These are phyloP conservation scores for Trametopsis cervina DNA, from an alignment of 768 basidiomycete species.

Conservation along the genomic window DNA sequence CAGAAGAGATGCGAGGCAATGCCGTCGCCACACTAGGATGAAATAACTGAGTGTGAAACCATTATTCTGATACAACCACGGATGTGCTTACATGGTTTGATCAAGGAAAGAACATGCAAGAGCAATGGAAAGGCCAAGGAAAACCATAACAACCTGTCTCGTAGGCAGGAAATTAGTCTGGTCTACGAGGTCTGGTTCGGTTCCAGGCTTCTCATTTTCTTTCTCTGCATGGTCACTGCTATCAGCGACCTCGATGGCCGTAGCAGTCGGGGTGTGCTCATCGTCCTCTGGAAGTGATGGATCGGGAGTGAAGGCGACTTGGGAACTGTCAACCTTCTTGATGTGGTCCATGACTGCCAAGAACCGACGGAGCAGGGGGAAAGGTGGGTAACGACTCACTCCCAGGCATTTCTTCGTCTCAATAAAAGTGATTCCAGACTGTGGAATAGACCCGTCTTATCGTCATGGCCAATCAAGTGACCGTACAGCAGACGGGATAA, in stretches of 20 bases:
- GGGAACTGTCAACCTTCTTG: no score
- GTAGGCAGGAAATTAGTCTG: conserved; percentile 18
- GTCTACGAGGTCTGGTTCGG: conserved; percentile 15
- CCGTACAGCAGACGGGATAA: no score
- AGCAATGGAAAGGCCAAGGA: conserved; percentile 14
- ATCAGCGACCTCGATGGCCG: background rate
- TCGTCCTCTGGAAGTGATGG: background rate
- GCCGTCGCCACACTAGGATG: conserved; percentile 15
- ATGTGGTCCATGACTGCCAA: no score
- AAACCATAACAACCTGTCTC: conserved; percentile 15
- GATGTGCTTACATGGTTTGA: conserved; percentile 18
- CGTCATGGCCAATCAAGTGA: conserved; percentile 6
- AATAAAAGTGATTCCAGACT: no score
- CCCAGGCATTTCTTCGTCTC: no score
- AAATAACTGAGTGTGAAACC: background rate
- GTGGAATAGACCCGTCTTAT: conserved; percentile 7
- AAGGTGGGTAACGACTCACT: no score
- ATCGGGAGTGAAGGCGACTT: no score
- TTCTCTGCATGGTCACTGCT: background rate
- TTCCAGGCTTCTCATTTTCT: background rate
- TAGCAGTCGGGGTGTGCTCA: background rate
- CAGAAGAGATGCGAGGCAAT: conserved; percentile 13
- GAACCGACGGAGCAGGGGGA: no score
- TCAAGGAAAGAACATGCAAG: conserved; percentile 16
- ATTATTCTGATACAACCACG: no score